Percentiles rank a stretch among this genome's conserved stretches.
phyloP scores from a whole-genome alignment of 2,329 filamentous ascomycete species.

The Phyllachora maydis region DNA sequence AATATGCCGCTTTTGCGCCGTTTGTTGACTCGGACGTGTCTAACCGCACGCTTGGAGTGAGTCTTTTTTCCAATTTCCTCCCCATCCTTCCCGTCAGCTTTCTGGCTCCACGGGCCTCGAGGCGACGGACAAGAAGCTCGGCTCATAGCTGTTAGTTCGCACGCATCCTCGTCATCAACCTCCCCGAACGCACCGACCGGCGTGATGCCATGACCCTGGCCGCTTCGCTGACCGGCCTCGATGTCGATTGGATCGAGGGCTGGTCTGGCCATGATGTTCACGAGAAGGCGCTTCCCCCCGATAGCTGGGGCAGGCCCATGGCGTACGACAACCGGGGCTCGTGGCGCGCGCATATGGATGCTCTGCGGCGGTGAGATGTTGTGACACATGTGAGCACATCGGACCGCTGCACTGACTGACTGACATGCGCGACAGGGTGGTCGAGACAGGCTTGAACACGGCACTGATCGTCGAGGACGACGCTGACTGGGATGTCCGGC shows the following conservation, averaged over 20 bases:
- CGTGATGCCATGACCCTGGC: constrained; percentile 26
- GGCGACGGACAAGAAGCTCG: no score
- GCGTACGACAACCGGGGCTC: constrained; percentile 12
- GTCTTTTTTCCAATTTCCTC: no score
- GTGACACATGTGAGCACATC: no score
- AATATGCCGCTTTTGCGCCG: no score
- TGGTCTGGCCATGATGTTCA: constrained; percentile 15
- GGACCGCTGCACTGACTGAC: background rate
- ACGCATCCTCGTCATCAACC: constrained; percentile 28
- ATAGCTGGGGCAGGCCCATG: constrained; percentile 11
- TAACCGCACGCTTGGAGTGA: no score
- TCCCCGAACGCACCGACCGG: constrained; percentile 26
- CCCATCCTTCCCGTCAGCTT: no score
- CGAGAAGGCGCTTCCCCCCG: constrained; percentile 14
- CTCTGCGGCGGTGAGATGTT: constrained; percentile 4
- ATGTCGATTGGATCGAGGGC: constrained; percentile 24
- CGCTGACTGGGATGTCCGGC: constrained; percentile 31
- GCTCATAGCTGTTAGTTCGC: no score
- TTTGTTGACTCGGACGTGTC: no score
- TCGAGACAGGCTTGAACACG: constrained; percentile 20
- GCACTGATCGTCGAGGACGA: constrained; percentile 35
- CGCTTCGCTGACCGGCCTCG: constrained; percentile 20
- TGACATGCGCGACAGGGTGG: constrained; percentile 11
- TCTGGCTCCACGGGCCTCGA: no score
- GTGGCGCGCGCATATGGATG: constrained; percentile 21